Percentiles rank a stretch among this genome's conserved stretches.
phyloP scores from a whole-genome alignment of 257 asterid species.

The Nicotiana tomentosiformis region DNA sequence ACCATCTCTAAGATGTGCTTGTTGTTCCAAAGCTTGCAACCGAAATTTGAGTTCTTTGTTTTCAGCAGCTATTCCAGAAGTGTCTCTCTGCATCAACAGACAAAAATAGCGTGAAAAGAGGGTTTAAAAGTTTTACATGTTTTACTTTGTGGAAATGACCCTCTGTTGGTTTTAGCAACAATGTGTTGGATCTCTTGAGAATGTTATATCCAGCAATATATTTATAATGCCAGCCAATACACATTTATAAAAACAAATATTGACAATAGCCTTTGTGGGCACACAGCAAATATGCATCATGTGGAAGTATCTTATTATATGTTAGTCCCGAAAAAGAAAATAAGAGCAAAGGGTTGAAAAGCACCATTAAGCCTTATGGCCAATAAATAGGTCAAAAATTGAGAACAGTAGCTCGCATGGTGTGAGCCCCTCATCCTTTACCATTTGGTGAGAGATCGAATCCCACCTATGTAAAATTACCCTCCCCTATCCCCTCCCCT shows the following conservation, averaged over 20 bases:
- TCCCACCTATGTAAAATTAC: too few species aligned
- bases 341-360: not conserved
- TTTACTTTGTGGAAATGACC: not conserved
- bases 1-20: slow-evolving; percentile 97
- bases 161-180: not conserved
- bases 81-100: slow-evolving; percentile 61
- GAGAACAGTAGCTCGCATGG: too few species aligned
- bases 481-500: too few species aligned
- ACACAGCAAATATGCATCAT: not conserved
- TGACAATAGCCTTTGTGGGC: not conserved
- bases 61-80: slow-evolving; percentile 62
- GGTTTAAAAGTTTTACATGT: not conserved
- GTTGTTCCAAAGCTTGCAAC: slow-evolving; percentile 81
- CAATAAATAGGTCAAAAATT: too few species aligned
- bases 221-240: not conserved
- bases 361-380: not conserved
- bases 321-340: not conserved
- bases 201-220: not conserved
- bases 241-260: not conserved
- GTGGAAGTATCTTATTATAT: not conserved
- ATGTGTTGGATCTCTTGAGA: not conserved
- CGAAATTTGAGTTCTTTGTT: slow-evolving; percentile 89
- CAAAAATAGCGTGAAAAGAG: not conserved
- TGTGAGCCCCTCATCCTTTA: too few species aligned
- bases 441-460: too few species aligned